Evolutionary conservation across 2,329 filamentous ascomycete species (phyloP).

Genomic region (Lachnellula occidentalis): DNA sequence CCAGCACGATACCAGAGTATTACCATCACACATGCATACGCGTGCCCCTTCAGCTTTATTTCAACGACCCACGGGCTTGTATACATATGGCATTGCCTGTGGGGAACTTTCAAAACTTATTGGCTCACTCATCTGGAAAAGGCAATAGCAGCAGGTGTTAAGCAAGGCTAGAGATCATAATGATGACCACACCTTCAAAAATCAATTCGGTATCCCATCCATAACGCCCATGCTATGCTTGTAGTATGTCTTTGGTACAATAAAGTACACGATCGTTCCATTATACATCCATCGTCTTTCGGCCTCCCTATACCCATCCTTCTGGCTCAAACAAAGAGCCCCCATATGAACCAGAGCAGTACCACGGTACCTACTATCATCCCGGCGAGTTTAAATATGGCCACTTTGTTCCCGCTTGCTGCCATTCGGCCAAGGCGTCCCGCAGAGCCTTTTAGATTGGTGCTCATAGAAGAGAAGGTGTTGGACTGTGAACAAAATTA

Average conservation of each 20-base stretch:
- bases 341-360: constrained; percentile 58
- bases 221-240: constrained; percentile 30
- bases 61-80: too few species aligned
- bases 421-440: constrained; percentile 84
- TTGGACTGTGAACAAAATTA: constrained; percentile 55
- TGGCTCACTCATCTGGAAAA: too few species aligned
- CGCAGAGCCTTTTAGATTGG: constrained; percentile 78
- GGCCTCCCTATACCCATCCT: background rate
- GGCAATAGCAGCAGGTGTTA: too few species aligned
- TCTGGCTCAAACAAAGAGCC: constrained; percentile 26
- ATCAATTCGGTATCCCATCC: constrained; percentile 2
- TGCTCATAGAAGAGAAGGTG: constrained; percentile 83
- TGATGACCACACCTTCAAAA: background rate
- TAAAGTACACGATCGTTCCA: constrained; percentile 15
- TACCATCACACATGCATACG: too few species aligned
- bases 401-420: constrained; percentile 81
- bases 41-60: too few species aligned
- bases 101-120: too few species aligned
- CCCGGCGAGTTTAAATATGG: constrained; percentile 81
- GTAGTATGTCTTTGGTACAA: constrained; percentile 18
- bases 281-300: background rate
- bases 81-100: too few species aligned
- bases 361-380: constrained; percentile 72
- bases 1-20: background rate
- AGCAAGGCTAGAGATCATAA: too few species aligned